A percentile compares a stretch with the other conserved stretches of the same genome.
These are phyloP conservation scores for Coemansia sp. DNA, from an alignment of 192 early-diverging fungal species.

Conservation along the genomic window DNA sequence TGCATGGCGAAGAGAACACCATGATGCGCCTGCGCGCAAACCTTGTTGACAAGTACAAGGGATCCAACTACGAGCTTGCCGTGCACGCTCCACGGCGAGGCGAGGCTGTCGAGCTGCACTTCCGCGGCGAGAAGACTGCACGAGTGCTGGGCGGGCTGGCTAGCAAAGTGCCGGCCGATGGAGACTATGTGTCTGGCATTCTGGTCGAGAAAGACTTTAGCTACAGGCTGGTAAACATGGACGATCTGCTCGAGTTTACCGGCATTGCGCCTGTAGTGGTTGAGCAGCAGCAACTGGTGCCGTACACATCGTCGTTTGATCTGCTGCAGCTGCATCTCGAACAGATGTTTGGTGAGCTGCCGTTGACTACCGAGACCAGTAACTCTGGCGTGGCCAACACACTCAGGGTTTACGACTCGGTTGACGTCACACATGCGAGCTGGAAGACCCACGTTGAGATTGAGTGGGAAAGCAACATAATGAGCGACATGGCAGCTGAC, in stretches of 20 bases:
- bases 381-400: slow-evolving; percentile 21
- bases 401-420: slow-evolving; percentile 67
- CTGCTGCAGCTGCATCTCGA: slow-evolving; percentile 88
- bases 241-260: slow-evolving; percentile 81
- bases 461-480: slow-evolving; percentile 87
- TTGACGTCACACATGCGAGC: slow-evolving; percentile 69
- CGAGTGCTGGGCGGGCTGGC: slow-evolving; percentile 84
- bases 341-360: slow-evolving; percentile 85
- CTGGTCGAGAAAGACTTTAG: slow-evolving; percentile 88
- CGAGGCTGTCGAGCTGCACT: slow-evolving; percentile 85
- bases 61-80: slow-evolving; percentile 73
- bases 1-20: slow-evolving; percentile 93
- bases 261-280: slow-evolving; percentile 74
- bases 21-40: slow-evolving; percentile 90
- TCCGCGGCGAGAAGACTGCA: slow-evolving; percentile 93
- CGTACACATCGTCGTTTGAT: slow-evolving; percentile 71
- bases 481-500: slow-evolving; percentile 97
- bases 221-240: slow-evolving; percentile 78
- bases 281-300: slow-evolving; percentile 74
- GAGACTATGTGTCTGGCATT: slow-evolving; percentile 70
- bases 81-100: slow-evolving; percentile 90
- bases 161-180: slow-evolving; percentile 66
- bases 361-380: slow-evolving; percentile 27
- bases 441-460: slow-evolving; percentile 60
- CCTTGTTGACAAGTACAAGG: slow-evolving; percentile 77